phyloP scores from a whole-genome alignment of 768 basidiomycete species.

The Phylloporus sp. region DNA sequence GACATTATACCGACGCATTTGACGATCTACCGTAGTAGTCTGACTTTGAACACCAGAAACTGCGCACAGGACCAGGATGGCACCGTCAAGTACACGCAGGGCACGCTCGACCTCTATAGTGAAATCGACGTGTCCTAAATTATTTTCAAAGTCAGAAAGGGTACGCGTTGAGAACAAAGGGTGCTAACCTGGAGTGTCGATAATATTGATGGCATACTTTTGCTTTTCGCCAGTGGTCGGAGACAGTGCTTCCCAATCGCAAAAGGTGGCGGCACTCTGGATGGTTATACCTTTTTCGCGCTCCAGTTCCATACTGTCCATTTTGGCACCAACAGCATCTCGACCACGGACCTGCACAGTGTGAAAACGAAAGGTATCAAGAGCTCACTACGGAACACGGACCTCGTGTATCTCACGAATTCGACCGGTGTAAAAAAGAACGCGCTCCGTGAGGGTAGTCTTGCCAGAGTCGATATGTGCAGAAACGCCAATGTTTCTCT shows the following conservation, averaged over 20 bases:
- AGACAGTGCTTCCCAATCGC: constrained; percentile 83
- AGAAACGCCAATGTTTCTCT: constrained; percentile 95
- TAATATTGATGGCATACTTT: constrained; percentile 94
- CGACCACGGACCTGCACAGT: constrained; percentile 74
- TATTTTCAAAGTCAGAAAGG: not conserved
- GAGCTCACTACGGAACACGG: constrained; percentile 24
- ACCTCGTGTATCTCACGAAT: constrained; percentile 97
- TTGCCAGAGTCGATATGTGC: constrained; percentile 97
- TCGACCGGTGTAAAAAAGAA: constrained; percentile 93
- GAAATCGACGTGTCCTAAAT: constrained; percentile 95
- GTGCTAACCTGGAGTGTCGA: constrained; percentile 85
- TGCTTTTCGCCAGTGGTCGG: constrained; percentile 60
- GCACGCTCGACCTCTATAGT: constrained; percentile 99
- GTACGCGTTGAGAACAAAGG: not conserved
- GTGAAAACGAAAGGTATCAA: not conserved
- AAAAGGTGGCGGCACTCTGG: constrained; percentile 97
- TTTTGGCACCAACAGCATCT: constrained; percentile 97
- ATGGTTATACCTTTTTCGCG: constrained; percentile 99
- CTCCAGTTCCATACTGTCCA: constrained; percentile 99
- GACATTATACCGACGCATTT: constrained; percentile 96
- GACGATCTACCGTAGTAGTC: constrained; percentile 97
- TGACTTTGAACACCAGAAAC: constrained; percentile 97
- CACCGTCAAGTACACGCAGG: constrained; percentile 92
- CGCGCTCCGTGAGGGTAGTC: constrained; percentile 94
- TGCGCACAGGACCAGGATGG: constrained; percentile 92